These are phyloP conservation scores for Aechmea fasciata DNA, from an alignment of 176 grass and related monocot genomes.

Conservation along the genomic window DNA sequence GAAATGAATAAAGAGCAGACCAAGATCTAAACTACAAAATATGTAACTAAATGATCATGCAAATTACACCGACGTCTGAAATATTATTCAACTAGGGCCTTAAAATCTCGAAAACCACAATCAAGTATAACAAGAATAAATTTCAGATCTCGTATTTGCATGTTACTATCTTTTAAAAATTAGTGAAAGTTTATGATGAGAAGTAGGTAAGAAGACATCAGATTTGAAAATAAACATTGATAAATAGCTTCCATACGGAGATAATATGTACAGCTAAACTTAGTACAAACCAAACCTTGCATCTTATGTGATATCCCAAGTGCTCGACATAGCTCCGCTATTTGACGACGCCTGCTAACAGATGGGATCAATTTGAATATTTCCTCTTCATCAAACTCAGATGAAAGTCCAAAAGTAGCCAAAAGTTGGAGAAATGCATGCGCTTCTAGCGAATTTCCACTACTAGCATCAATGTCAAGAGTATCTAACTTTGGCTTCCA, in stretches of 20 bases:
- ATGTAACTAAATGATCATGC: too few species aligned
- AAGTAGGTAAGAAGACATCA: neutral
- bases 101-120: too few species aligned
- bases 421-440: slow-evolving; percentile 97
- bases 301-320: slow-evolving; percentile 84
- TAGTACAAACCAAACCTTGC: slow-evolving; percentile 48
- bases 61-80: too few species aligned
- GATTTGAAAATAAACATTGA: neutral
- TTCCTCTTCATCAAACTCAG: slow-evolving; percentile 60
- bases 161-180: too few species aligned
- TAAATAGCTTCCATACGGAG: neutral
- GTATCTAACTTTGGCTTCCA: slow-evolving; percentile 75
- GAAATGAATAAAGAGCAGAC: too few species aligned
- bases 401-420: slow-evolving; percentile 64
- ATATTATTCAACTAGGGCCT: too few species aligned
- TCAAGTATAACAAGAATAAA: too few species aligned
- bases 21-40: too few species aligned
- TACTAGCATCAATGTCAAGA: slow-evolving; percentile 74
- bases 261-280: slow-evolving; percentile 9
- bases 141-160: too few species aligned
- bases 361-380: slow-evolving; percentile 82
- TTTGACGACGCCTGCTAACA: slow-evolving; percentile 79
- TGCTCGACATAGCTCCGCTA: slow-evolving; percentile 66
- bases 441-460: slow-evolving; percentile 86
- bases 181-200: too few species aligned